Evolutionary conservation across 2,329 filamentous ascomycete genomes (phyloP), one percentile per base, ranked within the genome.

Genomic region (Hysterium pulicare): DNA sequence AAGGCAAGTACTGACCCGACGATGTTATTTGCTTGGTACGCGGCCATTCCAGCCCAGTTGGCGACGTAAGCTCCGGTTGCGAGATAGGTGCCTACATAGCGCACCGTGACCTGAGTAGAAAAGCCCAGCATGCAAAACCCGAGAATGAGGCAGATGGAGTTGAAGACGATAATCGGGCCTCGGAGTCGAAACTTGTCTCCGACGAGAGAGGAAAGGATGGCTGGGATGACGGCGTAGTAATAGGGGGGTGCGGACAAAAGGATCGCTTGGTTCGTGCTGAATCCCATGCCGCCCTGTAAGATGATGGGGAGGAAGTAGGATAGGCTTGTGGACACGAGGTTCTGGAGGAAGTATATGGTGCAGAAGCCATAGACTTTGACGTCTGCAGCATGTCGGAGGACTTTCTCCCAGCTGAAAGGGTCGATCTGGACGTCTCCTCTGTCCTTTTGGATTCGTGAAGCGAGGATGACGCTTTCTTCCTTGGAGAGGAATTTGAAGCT

Each of bases 71-170:
- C 81, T 0, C 83, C 83, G 0, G 82, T 86, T 0, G 82, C 81
- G 2, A 86, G 71, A 59, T 77, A 84, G 0, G 79, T 81, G 7
- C 82, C 83, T 22, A 83, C 68, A 48, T 85, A 85, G 36, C 83
- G 75, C 3, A 81, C 79, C 0, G 78, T 71, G 39, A 83, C 76
- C 42, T 82, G 74, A 11, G 69, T 64, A 0, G 76, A 69, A 55
- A 85, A 82, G 2, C 82, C 82, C 3, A 86, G 71, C 76, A 86
- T 81, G 49, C 76, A 71, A 59, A 86, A 85, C 2, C 82, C 83
- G 0, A 72, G 67, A 44, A 86, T 79, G 5, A 86, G 68, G 43
- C 75, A 79, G 3, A 81, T 41, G 15, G 76, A 77, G 58, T 86
- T 86, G 72, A 86, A 84, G 6, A 71, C 61, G 50, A 86, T 84